Evolutionary conservation across 1,284 basidiomycete species (phyloP), one percentile per base, ranked within the genome.

Genomic region (Irpex sp.): DNA sequence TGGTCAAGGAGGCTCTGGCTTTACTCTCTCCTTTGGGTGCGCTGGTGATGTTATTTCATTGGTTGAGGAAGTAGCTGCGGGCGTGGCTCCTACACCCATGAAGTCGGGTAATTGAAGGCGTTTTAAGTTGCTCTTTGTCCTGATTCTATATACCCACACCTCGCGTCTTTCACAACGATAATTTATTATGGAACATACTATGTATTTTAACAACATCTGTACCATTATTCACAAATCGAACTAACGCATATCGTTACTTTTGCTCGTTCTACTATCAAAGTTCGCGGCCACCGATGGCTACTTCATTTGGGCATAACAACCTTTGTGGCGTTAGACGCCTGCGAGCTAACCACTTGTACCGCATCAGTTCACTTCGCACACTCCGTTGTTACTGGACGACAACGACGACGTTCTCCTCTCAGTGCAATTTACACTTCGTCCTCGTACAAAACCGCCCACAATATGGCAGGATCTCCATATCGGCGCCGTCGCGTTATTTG

Each of bases 401-500:
- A 1, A 51, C 49, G 9, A 26, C 49, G 8, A 46, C 13, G 13
- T 46, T 46, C 31, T 33, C 31, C 31, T 33, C 31, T 33, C 31
- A 33, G 31, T 33, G 31, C 31, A 33, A 33, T 33, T 33, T 33
- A 33, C 31, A 33, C 31, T 33, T 33, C 31, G 31, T 33, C 31
- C 31, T 6, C 31, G 31, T 46, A 46, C 3, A 46, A 46, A 46
- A 46, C 39, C 11, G n/a, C 13, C 3, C 11, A 46, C 33, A 51
- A 26, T 13, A 53, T 55, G 53, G 53, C 53, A 9, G 53, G 53
- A 55, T 67, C 74, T 21, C 71, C 76, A 9, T 74, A 77, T 63
- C 79, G 82, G 26, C 77, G 81, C 21, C 78, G 82, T 1, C 81
- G 84, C 59, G 66, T 83, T 61, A 53, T 83, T 61, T 69, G 76